A percentile compares a stretch with the other conserved stretches of the same genome.
These are phyloP conservation scores for Colletotrichum sp. DNA, from an alignment of 2,329 filamentous ascomycete genomes.

Conservation along the genomic window DNA sequence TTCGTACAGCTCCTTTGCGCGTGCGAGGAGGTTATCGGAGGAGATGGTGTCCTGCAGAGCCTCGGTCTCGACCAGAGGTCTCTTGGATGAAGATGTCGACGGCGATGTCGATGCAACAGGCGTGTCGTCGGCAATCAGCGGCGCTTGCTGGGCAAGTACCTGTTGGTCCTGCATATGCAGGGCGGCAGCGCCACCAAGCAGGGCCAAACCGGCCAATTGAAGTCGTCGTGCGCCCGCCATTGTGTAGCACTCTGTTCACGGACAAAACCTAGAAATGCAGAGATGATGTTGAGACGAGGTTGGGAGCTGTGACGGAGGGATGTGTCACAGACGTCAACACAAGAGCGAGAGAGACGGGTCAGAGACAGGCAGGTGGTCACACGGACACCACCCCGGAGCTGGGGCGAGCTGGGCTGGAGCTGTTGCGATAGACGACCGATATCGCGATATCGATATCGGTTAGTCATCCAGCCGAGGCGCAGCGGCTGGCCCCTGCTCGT, in stretches of 20 bases:
- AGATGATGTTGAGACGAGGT: conserved; percentile 13
- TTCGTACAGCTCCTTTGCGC: conserved; percentile 66
- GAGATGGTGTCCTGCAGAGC: conserved; percentile 62
- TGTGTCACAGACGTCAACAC: conserved; percentile 7
- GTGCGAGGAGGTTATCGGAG: conserved; percentile 58
- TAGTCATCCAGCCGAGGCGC: conserved; percentile 15
- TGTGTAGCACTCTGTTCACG: neutral
- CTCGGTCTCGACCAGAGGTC: conserved; percentile 56
- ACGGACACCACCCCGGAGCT: neutral
- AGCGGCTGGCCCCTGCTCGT: neutral
- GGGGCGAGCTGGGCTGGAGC: neutral
- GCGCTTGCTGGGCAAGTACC: conserved; percentile 7
- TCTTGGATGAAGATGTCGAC: conserved; percentile 22
- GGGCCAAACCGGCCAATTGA: conserved; percentile 7
- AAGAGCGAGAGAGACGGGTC: neutral
- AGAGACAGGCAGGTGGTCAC: neutral
- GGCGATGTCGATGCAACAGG: neutral
- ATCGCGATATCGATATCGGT: conserved; percentile 11
- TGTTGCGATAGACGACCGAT: conserved; percentile 19
- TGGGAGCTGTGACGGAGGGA: neutral
- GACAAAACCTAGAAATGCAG: neutral
- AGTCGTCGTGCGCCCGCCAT: conserved; percentile 11
- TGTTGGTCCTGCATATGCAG: conserved; percentile 11
- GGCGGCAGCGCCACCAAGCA: conserved; percentile 11
- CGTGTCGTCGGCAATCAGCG: conserved; percentile 13